Evolutionary conservation across 108 stramenopile species (phyloP), one percentile per base, ranked within the genome.

Genomic region (Nitzschia inconspicua): DNA sequence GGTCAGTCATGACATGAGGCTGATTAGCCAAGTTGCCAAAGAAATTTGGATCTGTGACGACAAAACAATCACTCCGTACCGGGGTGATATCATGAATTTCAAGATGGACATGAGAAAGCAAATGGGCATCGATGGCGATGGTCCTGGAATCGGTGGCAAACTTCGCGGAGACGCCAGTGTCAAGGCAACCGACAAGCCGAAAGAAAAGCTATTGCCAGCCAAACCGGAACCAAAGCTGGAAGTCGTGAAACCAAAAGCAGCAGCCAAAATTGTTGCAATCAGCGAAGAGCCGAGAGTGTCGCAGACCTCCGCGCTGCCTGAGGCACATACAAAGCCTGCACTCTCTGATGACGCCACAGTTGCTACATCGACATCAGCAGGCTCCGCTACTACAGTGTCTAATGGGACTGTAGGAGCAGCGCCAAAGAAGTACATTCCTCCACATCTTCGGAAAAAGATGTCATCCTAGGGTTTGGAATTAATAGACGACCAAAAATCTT

Each of bases 31-130:
- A 70, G 96, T 98, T 0, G 96, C 95, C 11, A 83, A 97, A 44
- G 98, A 98, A 67, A 96, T 99, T 60, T 99, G 98, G 98, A 91
- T 98, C 42, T 96, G 95, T 66, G 97, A 98, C 64, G 65, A 96
- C 65, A 86, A 85, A 63, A 91, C 86, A 19, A 92, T 99, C 37
- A 63, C 73, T 19, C 84, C 67, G 50, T 97, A 89, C 74, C 30
- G 62, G 24, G 97, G 95, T 23, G 95, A 95, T 54, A 98, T 98
- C 54, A 70, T 68, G 51, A 87, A 84, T 55, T 98, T 96, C 66
- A 98, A 96, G 70, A 95, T 86, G 88, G 87, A 89, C 47, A 88
- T 97, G 82, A 57, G 88, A 47, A 63, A 58, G 7, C 82, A 91
- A 56, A 74, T 91, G 80, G 73, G 85, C 27, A 79, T 91, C 36